These are phyloP conservation scores for Cyclaneusma minus DNA, from an alignment of 2,329 filamentous ascomycete species.

Conservation along the genomic window DNA sequence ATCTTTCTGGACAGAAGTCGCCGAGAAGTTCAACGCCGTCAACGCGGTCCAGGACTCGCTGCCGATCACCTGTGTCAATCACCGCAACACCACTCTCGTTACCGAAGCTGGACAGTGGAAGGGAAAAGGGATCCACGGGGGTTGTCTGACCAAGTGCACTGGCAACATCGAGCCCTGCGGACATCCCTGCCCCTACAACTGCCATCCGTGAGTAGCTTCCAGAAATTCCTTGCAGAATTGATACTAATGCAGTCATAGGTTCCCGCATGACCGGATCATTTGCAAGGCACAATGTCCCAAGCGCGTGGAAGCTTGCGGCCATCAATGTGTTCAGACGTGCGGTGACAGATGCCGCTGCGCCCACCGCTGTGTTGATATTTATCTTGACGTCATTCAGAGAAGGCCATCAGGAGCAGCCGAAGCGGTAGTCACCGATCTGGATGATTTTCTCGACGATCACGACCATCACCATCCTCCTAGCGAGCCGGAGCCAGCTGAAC, in stretches of 20 bases:
- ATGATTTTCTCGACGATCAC: no score
- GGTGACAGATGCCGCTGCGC: constrained; percentile 12
- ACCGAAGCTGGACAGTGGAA: constrained; percentile 36
- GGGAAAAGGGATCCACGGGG: constrained; percentile 28
- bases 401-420: no score
- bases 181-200: constrained; percentile 14
- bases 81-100: constrained; percentile 35
- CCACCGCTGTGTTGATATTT: no score
- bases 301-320: constrained; percentile 12
- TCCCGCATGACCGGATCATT: constrained; percentile 10
- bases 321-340: constrained; percentile 13
- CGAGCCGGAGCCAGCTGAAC: no score
- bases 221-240: neutral
- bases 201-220: constrained; percentile 10
- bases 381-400: no score
- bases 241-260: constrained; percentile 3
- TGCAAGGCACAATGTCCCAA: constrained; percentile 12
- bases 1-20: no score
- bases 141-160: constrained; percentile 31
- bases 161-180: constrained; percentile 17
- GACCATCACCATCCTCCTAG: no score
- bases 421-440: no score
- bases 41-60: constrained; percentile 23
- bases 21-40: no score
- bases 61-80: constrained; percentile 47